Base-by-base conservation (phyloP, 352 stramenopile genomes). In the Pythium apleroticum region DNA sequence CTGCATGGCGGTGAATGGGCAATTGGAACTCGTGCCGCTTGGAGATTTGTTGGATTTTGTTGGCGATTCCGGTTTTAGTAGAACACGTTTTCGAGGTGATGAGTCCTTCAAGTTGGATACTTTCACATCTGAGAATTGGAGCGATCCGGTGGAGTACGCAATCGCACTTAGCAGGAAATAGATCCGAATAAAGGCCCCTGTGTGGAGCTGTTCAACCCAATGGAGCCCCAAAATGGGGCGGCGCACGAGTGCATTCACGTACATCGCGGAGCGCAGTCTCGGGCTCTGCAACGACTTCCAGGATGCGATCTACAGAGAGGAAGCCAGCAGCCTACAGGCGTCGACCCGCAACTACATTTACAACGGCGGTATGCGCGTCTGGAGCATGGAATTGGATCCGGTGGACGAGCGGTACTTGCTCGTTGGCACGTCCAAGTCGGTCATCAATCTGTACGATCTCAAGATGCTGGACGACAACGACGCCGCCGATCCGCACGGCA, bases 391-490 rank as follows among this genome's bases (percentile, higher is more conserved):
- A 24, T 25, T 93, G 25, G 84, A 93, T 41, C 75, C 81, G 0
- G 58, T 84, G 28, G 78, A 90, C 39, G 69, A 89, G 17, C 77
- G 77, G 0, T 91, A 65, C 49, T 55, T 93, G 20, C 65, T 93
- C 31, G 77, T 87, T 28, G 81, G 81, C 20, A 84, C 84, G 3
- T 73, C 78, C 3, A 77, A 79, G 53, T 90, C 78, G 25, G 60
- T 80, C 27, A 59, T 93, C 57, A 71, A 84, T 37, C 72, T 89
- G 30, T 93, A 81, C 66, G 80, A 93, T 57, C 68, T 92, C 10
- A 57, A 72, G 58, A 58, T 63, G 22, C 71, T 92, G 19, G 84
- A 90, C 48, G 58, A 74, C 30, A 73, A 89, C 52, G 60, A 75
- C n/a, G 72, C 68, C 15, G 60, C 70, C 25, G 62, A 68, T 11